A percentile compares a stretch with the other conserved stretches of the same genome.
Conservation (phyloP, 2,329 filamentous ascomycete species). For the Colletotrichum sp. region DNA sequence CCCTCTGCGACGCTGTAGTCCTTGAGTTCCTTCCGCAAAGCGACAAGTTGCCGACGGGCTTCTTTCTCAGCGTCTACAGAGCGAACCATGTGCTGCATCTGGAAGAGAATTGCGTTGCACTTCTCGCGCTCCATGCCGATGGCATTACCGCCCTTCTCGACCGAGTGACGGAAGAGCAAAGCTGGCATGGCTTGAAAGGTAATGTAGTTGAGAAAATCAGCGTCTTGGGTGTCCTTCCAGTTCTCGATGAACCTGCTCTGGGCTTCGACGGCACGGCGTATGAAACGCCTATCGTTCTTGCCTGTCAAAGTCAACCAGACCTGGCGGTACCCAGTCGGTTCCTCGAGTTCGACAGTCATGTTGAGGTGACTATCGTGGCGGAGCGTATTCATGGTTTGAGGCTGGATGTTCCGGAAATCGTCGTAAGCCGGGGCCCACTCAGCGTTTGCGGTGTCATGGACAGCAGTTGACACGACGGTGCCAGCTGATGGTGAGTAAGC, state of each 20-base stretch:
- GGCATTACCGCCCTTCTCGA: neutral
- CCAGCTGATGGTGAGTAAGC: neutral
- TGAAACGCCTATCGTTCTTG: neutral
- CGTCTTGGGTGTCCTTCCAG: neutral
- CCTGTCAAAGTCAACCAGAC: neutral
- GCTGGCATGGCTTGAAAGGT: neutral
- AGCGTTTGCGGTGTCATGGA: neutral
- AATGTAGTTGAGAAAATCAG: neutral
- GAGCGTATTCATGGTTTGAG: neutral
- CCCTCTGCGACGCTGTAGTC: neutral
- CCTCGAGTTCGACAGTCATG: slow-evolving; percentile 8
- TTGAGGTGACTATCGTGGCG: slow-evolving; percentile 6
- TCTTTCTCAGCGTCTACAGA: neutral
- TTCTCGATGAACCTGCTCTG: neutral
- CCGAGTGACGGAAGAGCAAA: neutral
- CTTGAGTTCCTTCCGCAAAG: neutral
- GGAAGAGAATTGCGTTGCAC: neutral
- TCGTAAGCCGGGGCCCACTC: neutral
- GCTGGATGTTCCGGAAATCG: neutral
- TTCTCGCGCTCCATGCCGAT: neutral
- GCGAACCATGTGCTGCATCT: neutral
- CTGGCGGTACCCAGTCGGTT: neutral
- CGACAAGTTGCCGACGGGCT: neutral
- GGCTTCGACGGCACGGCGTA: neutral
- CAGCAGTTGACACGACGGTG: neutral